phyloP scores from a whole-genome alignment of 768 basidiomycete genomes.

The Tulasnella sp. region DNA sequence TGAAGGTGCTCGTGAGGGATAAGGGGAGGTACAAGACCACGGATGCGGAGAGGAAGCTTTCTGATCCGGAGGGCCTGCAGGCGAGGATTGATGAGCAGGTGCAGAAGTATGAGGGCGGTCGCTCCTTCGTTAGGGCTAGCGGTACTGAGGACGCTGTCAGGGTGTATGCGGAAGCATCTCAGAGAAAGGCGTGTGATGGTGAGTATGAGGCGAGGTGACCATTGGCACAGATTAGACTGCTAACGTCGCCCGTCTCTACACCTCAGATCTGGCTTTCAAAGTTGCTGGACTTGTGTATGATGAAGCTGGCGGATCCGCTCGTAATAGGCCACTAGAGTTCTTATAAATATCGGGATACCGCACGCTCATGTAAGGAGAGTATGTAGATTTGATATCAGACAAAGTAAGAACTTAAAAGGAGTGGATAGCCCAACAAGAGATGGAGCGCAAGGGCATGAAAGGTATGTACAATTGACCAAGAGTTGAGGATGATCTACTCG shows the following conservation, averaged over 20 bases:
- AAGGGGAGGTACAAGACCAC: conserved; percentile 76
- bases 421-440: neutral
- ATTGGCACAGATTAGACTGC: neutral
- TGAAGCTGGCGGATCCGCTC: conserved; percentile 66
- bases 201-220: conserved; percentile 24
- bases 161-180: conserved; percentile 87
- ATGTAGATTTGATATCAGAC: neutral
- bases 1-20: conserved; percentile 83
- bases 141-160: conserved; percentile 98
- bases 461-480: neutral
- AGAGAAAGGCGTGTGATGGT: conserved; percentile 74
- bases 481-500: neutral
- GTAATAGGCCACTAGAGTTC: conserved; percentile 68
- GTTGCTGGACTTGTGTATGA: conserved; percentile 82
- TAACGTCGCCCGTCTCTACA: neutral
- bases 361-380: neutral
- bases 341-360: conserved; percentile 30
- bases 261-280: conserved; percentile 74
- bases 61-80: conserved; percentile 71
- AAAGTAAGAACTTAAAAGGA: neutral
- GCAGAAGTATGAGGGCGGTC: conserved; percentile 64
- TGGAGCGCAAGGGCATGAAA: neutral
- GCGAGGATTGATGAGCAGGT: conserved; percentile 71
- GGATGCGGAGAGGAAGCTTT: conserved; percentile 85
- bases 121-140: conserved; percentile 90